Conservation (phyloP, 2,329 filamentous ascomycete genomes). For the Aspergillus fijiensis region DNA sequence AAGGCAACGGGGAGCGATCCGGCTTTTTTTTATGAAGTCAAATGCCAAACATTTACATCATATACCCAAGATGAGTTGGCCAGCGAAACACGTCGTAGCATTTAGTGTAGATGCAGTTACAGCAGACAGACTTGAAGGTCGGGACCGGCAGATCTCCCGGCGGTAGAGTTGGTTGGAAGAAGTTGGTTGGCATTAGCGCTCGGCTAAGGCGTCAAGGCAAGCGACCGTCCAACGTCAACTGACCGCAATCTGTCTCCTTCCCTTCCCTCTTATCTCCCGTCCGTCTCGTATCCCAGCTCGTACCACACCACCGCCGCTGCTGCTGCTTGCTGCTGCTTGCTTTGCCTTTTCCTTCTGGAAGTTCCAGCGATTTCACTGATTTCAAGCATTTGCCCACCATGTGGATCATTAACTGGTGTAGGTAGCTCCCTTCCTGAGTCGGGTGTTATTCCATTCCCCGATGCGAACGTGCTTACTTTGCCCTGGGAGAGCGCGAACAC, state of each 20-base stretch:
- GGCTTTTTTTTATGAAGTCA: neutral
- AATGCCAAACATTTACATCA: neutral
- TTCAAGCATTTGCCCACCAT: constrained; percentile 49
- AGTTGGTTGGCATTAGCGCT: constrained; percentile 17
- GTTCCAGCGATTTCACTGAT: constrained; percentile 3
- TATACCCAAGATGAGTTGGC: neutral
- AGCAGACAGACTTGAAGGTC: neutral
- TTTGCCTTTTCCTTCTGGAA: neutral
- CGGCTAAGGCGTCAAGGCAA: constrained; percentile 19
- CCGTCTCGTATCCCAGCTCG: neutral
- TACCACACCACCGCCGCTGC: constrained; percentile 15
- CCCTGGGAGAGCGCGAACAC: neutral
- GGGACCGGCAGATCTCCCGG: constrained; percentile 13
- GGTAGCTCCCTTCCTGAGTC: constrained; percentile 26
- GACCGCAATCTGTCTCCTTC: constrained; percentile 30
- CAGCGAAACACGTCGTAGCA: neutral
- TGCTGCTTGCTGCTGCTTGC: neutral
- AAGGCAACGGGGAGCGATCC: neutral
- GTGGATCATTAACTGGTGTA: constrained; percentile 98
- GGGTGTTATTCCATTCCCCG: constrained; percentile 4
- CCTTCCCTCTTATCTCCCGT: constrained; percentile 24
- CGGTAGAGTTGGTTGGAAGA: neutral
- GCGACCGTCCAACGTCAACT: constrained; percentile 27
- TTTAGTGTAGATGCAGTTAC: neutral
- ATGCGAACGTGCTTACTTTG: neutral